Percentiles rank a stretch among this genome's conserved stretches.
Conservation (phyloP, 2,329 filamentous ascomycete genomes). For the Fonsecaea multimorphosa region DNA sequence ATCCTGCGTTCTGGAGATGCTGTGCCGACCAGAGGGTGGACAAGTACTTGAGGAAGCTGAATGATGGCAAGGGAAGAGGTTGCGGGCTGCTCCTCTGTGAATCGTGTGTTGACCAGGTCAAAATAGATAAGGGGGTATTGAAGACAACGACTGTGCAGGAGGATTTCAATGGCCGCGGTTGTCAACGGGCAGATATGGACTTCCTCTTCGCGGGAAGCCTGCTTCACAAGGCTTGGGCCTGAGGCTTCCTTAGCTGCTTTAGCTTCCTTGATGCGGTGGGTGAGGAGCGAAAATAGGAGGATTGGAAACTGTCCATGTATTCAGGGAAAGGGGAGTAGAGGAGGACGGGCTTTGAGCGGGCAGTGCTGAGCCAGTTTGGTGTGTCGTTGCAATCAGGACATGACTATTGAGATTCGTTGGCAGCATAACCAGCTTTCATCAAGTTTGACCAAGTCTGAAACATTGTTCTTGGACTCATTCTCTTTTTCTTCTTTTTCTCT, state of each 20-base stretch:
- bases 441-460: neutral
- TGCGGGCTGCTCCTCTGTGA: conserved; percentile 37
- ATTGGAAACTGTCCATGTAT: neutral
- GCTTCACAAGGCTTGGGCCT: conserved; percentile 27
- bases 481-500: neutral
- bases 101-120: conserved; percentile 18
- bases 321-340: neutral
- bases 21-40: conserved; percentile 30
- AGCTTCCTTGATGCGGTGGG: neutral
- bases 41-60: conserved; percentile 15
- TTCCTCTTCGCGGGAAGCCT: conserved; percentile 34
- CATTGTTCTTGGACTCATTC: neutral
- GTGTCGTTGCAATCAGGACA: neutral
- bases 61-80: conserved; percentile 24
- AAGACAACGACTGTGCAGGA: conserved; percentile 13
- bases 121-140: conserved; percentile 11
- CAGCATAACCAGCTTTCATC: neutral
- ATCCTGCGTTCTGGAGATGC: conserved; percentile 34
- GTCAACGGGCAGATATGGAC: conserved; percentile 31
- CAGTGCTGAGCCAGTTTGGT: neutral
- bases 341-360: neutral
- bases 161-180: neutral
- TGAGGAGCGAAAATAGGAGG: neutral
- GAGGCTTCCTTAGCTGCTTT: neutral
- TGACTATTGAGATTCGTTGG: neutral